Percentiles rank a stretch among this genome's conserved stretches.
Evolutionary conservation across 2,329 filamentous ascomycete genomes (phyloP).

Genomic region (Raffaelea deltoideospora): DNA sequence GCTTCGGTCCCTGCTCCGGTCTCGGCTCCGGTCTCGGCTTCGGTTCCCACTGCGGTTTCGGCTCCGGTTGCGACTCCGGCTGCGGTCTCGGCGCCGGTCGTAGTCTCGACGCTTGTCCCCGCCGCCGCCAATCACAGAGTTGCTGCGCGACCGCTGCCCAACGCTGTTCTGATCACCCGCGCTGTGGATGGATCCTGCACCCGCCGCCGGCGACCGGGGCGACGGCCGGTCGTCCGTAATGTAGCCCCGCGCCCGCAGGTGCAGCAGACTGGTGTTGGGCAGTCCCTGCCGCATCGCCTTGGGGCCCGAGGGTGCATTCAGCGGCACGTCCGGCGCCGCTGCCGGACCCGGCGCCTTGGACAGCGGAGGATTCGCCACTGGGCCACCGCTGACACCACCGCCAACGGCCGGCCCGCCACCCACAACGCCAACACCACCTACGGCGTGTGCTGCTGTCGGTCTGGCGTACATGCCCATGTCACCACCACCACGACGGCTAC

Average conservation of each 20-base stretch:
- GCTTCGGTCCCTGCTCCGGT: background rate
- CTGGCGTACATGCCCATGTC: too few relatives aligned
- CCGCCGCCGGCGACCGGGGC: conserved; percentile 10
- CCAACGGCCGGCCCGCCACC: too few relatives aligned
- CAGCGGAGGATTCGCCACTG: too few relatives aligned
- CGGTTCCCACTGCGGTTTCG: conserved; percentile 19
- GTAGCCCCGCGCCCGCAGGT: conserved; percentile 36
- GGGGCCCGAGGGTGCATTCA: conserved; percentile 78
- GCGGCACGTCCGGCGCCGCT: conserved; percentile 26
- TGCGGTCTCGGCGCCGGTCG: conserved; percentile 20
- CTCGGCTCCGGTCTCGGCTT: conserved; percentile 13
- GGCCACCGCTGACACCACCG: too few relatives aligned
- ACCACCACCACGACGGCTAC: too few relatives aligned
- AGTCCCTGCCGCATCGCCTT: conserved; percentile 87
- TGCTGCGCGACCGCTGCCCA: conserved; percentile 28
- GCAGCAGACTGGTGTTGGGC: conserved; percentile 63
- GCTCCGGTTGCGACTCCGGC: conserved; percentile 12
- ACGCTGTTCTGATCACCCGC: conserved; percentile 14
- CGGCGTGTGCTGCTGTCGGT: too few relatives aligned
- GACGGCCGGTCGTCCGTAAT: conserved; percentile 5
- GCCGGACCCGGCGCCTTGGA: background rate
- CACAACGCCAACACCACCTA: too few relatives aligned
- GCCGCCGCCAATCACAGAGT: conserved; percentile 20
- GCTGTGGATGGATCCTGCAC: conserved; percentile 6
- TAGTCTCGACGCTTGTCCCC: conserved; percentile 13